phyloP scores from a whole-genome alignment of 495 filamentous ascomycete genomes.

The Penicillium daleae region DNA sequence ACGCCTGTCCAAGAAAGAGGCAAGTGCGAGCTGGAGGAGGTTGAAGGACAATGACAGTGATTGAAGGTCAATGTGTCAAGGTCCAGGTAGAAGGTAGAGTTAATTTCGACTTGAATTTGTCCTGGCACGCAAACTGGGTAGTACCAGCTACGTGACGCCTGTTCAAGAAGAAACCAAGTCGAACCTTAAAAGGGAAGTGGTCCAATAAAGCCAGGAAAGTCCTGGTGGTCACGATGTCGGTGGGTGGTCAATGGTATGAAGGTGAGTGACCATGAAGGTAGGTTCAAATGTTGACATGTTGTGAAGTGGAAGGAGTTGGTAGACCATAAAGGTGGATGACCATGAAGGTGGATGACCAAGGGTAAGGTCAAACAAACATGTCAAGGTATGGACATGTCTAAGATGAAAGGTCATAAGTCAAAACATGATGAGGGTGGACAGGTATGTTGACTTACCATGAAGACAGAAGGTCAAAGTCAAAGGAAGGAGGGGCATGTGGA shows the following conservation, averaged over 20 bases:
- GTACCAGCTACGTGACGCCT: conserved; percentile 2
- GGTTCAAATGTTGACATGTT: no score
- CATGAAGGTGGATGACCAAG: background rate
- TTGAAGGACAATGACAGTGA: background rate
- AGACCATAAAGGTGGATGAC: background rate
- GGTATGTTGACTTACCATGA: background rate
- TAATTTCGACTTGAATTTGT: background rate
- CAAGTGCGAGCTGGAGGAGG: background rate
- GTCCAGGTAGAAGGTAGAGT: background rate
- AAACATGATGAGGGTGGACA: background rate
- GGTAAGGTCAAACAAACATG: no score
- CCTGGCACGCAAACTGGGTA: background rate
- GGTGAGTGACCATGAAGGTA: background rate
- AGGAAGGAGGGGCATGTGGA: background rate
- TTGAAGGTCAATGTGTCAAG: background rate
- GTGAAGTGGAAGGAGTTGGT: background rate
- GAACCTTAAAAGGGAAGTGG: background rate
- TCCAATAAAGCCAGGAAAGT: background rate
- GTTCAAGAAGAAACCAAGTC: background rate
- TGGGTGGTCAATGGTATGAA: background rate
- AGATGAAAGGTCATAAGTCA: background rate
- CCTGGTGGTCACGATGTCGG: background rate
- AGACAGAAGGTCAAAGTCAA: background rate
- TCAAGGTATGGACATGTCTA: background rate
- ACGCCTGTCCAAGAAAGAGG: no score